A percentile compares a stretch with the other conserved stretches of the same genome.
Conservation (phyloP, 352 stramenopile species). For the Globisporangium middletonii region DNA sequence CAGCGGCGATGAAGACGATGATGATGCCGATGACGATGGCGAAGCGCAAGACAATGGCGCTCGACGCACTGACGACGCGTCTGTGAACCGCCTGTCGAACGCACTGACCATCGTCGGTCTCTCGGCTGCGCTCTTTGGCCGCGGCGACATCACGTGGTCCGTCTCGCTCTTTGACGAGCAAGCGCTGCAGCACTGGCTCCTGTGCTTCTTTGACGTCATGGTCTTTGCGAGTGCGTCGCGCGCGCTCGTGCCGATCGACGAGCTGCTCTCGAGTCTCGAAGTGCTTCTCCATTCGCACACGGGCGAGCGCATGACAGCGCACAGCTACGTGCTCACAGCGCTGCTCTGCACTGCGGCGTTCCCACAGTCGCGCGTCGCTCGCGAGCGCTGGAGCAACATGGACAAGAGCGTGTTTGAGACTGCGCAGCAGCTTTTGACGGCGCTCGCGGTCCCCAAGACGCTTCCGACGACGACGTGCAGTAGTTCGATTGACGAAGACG, state of each 20-base stretch:
- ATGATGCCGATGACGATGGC: constrained; percentile 8
- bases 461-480: background rate
- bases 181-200: constrained; percentile 13
- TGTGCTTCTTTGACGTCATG: constrained; percentile 18
- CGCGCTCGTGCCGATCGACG: constrained; percentile 14
- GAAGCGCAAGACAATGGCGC: background rate
- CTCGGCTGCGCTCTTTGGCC: constrained; percentile 6
- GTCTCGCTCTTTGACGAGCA: constrained; percentile 13
- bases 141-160: constrained; percentile 11
- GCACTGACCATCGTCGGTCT: constrained; percentile 11
- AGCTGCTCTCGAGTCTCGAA: constrained; percentile 17
- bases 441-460: background rate
- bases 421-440: constrained; percentile 2
- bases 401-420: constrained; percentile 7
- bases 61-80: background rate
- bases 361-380: constrained; percentile 10
- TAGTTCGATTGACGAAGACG: background rate
- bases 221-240: constrained; percentile 24
- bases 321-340: constrained; percentile 31
- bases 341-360: constrained; percentile 38
- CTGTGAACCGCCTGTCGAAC: constrained; percentile 12
- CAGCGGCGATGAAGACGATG: constrained; percentile 5
- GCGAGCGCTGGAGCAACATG: constrained; percentile 11
- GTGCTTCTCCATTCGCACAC: constrained; percentile 4
- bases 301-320: background rate